phyloP scores from a whole-genome alignment of 2,329 filamentous ascomycete species.

The Metarhizium robertsii region DNA sequence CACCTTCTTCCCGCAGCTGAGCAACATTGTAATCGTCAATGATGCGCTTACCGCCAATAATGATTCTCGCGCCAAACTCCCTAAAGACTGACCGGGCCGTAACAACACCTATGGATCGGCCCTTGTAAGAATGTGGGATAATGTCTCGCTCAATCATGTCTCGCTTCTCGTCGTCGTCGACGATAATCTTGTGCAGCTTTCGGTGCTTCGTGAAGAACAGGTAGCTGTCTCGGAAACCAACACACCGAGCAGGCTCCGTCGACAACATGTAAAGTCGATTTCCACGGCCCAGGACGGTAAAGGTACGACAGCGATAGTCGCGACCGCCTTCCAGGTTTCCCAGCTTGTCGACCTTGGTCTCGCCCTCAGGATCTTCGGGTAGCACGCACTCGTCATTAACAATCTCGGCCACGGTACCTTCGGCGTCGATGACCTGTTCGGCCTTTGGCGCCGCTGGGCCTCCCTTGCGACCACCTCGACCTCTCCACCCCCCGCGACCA shows the following conservation, averaged over 20 bases:
- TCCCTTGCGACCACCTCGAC: slow-evolving; percentile 56
- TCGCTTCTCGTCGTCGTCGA: slow-evolving; percentile 93
- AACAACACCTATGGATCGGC: slow-evolving; percentile 91
- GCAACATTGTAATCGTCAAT: slow-evolving; percentile 83
- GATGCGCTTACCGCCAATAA: slow-evolving; percentile 81
- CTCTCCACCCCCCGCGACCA: slow-evolving; percentile 63
- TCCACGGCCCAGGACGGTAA: slow-evolving; percentile 77
- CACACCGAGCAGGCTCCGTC: slow-evolving; percentile 91
- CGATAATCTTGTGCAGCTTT: slow-evolving; percentile 94
- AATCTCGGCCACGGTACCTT: slow-evolving; percentile 86
- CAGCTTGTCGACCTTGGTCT: slow-evolving; percentile 85
- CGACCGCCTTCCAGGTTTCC: slow-evolving; percentile 75
- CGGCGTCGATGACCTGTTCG: slow-evolving; percentile 82
- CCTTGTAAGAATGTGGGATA: slow-evolving; percentile 97
- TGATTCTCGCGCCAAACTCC: slow-evolving; percentile 89
- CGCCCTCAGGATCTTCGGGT: slow-evolving; percentile 78
- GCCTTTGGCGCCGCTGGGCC: slow-evolving; percentile 67
- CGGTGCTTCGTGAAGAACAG: slow-evolving; percentile 98
- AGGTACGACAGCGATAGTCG: slow-evolving; percentile 92
- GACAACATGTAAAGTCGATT: slow-evolving; percentile 95
- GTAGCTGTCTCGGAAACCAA: slow-evolving; percentile 96
- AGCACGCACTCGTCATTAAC: slow-evolving; percentile 85
- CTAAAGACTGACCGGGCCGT: slow-evolving; percentile 94
- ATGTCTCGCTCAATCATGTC: slow-evolving; percentile 93
- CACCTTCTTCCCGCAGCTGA: slow-evolving; percentile 65